A percentile compares a stretch with the other conserved stretches of the same genome.
phyloP scores from a whole-genome alignment of 805 yeast species.

The Ogataea pini region DNA sequence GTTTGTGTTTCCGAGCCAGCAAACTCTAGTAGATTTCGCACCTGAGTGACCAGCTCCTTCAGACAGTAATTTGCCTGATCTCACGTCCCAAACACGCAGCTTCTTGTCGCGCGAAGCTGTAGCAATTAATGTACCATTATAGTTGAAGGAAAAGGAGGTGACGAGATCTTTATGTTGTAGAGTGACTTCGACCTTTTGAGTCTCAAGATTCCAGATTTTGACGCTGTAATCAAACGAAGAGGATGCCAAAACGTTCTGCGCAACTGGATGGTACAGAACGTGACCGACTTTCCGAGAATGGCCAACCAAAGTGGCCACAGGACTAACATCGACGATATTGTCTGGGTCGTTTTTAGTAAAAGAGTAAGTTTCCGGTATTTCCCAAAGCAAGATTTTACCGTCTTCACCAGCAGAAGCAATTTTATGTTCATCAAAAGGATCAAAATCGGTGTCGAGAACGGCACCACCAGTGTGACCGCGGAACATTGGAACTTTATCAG shows the following conservation, averaged over 20 bases:
- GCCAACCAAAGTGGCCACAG: slow-evolving; percentile 72
- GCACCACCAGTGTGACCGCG: slow-evolving; percentile 96
- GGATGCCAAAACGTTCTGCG: slow-evolving; percentile 82
- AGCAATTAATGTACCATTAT: slow-evolving; percentile 83
- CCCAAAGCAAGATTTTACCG: slow-evolving; percentile 82
- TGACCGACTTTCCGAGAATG: slow-evolving; percentile 95
- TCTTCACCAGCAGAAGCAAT: slow-evolving; percentile 82
- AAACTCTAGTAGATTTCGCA: slow-evolving; percentile 84
- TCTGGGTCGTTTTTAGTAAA: slow-evolving; percentile 57
- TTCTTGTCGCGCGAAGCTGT: slow-evolving; percentile 90
- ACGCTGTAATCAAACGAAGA: slow-evolving; percentile 89
- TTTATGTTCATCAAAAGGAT: slow-evolving; percentile 79
- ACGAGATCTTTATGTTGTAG: slow-evolving; percentile 87
- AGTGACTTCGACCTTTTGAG: slow-evolving; percentile 69
- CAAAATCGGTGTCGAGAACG: slow-evolving; percentile 92
- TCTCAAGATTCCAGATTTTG: slow-evolving; percentile 84
- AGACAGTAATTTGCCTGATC: slow-evolving; percentile 67
- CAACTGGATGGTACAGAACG: slow-evolving; percentile 85
- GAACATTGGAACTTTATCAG: slow-evolving; percentile 89
- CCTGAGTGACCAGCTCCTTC: slow-evolving; percentile 93
- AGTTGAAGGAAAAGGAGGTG: slow-evolving; percentile 89
- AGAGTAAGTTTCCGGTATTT: slow-evolving; percentile 79
- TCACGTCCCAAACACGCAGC: slow-evolving; percentile 88
- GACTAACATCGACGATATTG: slow-evolving; percentile 65
- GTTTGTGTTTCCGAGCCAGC: slow-evolving; percentile 87